Percentiles rank a stretch among this genome's conserved stretches.
These are phyloP conservation scores for Waltergamsia citrina DNA, from an alignment of 2,329 filamentous ascomycete species.

Conservation along the genomic window DNA sequence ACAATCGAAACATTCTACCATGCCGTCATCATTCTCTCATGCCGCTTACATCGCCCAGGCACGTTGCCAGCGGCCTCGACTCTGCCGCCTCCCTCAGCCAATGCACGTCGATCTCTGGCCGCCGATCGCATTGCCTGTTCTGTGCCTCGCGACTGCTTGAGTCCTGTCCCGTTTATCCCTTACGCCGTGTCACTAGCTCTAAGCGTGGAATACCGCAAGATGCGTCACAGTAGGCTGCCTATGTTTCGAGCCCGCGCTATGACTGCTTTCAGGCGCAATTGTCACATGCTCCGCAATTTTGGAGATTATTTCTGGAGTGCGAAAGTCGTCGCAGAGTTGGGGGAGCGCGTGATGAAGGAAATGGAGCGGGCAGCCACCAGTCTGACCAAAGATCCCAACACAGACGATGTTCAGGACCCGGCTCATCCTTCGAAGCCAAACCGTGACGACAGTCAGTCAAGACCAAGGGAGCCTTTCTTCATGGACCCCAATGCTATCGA, in stretches of 20 bases:
- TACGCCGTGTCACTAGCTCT: slow-evolving; percentile 53
- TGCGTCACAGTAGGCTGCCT: slow-evolving; percentile 49
- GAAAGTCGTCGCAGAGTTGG: slow-evolving; percentile 42
- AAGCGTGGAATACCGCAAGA: slow-evolving; percentile 53
- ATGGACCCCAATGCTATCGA: slow-evolving; percentile 16
- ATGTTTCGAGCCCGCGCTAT: slow-evolving; percentile 49
- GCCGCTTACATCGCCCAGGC: slow-evolving; percentile 37
- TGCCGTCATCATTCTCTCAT: slow-evolving; percentile 53
- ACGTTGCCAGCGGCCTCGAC: slow-evolving; percentile 28
- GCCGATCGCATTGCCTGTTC: slow-evolving; percentile 47
- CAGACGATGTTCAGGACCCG: not conserved
- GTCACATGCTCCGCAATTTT: slow-evolving; percentile 40
- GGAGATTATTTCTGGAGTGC: slow-evolving; percentile 50
- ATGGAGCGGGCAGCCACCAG: slow-evolving; percentile 44
- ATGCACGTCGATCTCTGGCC: slow-evolving; percentile 46
- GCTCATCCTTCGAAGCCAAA: not conserved
- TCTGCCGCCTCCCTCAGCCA: slow-evolving; percentile 37
- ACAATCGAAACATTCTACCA: slow-evolving; percentile 57
- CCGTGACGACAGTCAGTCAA: slow-evolving; percentile 4
- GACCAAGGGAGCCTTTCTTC: slow-evolving; percentile 11
- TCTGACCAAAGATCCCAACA: slow-evolving; percentile 16
- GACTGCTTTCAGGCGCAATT: slow-evolving; percentile 43
- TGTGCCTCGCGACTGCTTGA: slow-evolving; percentile 40
- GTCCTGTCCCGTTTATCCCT: slow-evolving; percentile 48
- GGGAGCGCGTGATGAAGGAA: slow-evolving; percentile 43